A percentile compares a stretch with the other conserved stretches of the same genome.
Conservation (phyloP, 768 basidiomycete genomes). For the Kwoniella dendrophila region DNA sequence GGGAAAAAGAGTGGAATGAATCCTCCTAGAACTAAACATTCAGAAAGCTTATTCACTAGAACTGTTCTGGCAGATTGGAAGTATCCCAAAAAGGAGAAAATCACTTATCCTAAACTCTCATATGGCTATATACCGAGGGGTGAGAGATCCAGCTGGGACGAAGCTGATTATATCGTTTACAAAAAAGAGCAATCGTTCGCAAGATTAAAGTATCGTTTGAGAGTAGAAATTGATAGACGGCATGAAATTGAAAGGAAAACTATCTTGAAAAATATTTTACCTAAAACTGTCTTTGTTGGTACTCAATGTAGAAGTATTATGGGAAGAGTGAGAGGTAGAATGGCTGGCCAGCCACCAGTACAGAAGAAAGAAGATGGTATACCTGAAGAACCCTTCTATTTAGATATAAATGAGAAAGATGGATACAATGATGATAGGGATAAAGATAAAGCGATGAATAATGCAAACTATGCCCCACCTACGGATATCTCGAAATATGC, state of each 20-base stretch:
- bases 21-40: neutral
- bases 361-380: constrained; percentile 9
- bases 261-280: neutral
- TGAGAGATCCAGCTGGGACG: constrained; percentile 20
- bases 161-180: constrained; percentile 31
- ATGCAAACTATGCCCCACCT: neutral
- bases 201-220: neutral
- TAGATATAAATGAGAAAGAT: neutral
- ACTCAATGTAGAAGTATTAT: neutral
- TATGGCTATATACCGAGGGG: constrained; percentile 24
- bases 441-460: neutral
- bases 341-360: constrained; percentile 4
- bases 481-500: neutral
- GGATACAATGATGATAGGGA: neutral
- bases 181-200: constrained; percentile 28
- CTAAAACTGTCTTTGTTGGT: neutral
- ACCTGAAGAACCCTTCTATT: constrained; percentile 4
- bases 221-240: neutral
- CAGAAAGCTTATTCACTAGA: constrained; percentile 2
- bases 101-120: neutral
- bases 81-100: neutral
- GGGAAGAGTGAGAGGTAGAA: constrained; percentile 7
- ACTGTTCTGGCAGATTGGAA: constrained; percentile 4
- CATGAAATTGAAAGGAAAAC: neutral
- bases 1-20: neutral